Evolutionary conservation across 2,329 filamentous ascomycete genomes (phyloP), one percentile per base, ranked within the genome.

Genomic region (Xylariaceae sp.): DNA sequence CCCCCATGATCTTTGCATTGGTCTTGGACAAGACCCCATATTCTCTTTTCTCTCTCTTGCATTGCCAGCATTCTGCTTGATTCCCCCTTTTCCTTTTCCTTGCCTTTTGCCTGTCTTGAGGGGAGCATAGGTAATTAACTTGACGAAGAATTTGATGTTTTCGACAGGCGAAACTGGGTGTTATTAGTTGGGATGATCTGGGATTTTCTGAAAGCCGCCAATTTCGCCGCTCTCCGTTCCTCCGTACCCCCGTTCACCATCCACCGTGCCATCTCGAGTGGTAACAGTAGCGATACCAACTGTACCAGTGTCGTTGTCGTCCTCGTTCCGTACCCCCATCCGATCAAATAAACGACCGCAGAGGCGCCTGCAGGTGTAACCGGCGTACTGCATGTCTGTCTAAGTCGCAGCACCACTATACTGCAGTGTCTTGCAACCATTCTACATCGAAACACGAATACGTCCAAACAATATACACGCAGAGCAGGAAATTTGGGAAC

Each of bases 271-370:
- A 40, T 44, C 47, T 52, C 46, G 45, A 31, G 12, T 12, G 33
- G 33, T 36, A 11, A n/a, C 33, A n/a, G n/a, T 16, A 36, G 7
- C 33, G n/a, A 36, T 9, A 9, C 7, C 6, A 59, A 43, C 39
- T 36, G 36, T 49, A 53, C 28, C 39, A 53, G 40, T 49, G 47
- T 41, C 41, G 45, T 43, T 47, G 59, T 61, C 56, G 58, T 55
- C 46, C 56, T 52, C 53, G 56, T 61, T 61, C 61, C 58, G 53
- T 58, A 59, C 58, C 63, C 50, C 66, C 62, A 65, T 66, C 65
- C 66, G 67, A 67, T 67, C 65, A 63, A 69, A 60, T 62, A 63
- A 66, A 66, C 67, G 63, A 59, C 56, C 57, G 64, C 65, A 63
- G 61, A 65, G 61, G 56, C 58, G 65, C 55, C 63, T 68, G 67